Percentiles rank a stretch among this genome's conserved stretches.
These are phyloP conservation scores for Blastocystis sp. DNA, from an alignment of 352 stramenopile genomes.

Conservation along the genomic window DNA sequence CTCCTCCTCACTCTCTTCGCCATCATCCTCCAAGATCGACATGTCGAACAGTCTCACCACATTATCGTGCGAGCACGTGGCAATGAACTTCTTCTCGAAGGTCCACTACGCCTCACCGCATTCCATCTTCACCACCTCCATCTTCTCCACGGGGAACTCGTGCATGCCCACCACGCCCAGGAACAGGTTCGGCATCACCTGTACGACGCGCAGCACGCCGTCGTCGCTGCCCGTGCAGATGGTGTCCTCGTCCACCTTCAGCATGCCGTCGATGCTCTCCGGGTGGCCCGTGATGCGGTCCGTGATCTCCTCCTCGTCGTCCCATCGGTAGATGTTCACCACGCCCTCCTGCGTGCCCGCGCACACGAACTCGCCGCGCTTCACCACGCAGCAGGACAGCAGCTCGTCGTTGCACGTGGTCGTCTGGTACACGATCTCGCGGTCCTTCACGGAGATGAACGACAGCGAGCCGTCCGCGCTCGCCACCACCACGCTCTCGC, in stretches of 20 bases:
- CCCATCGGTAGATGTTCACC: slow-evolving; percentile 65
- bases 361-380: slow-evolving; percentile 50
- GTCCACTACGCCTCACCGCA: slow-evolving; percentile 33
- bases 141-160: slow-evolving; percentile 63
- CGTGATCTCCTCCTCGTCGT: slow-evolving; percentile 34
- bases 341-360: slow-evolving; percentile 60
- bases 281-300: slow-evolving; percentile 68
- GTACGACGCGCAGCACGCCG: slow-evolving; percentile 56
- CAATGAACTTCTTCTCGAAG: slow-evolving; percentile 48
- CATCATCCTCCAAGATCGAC: slow-evolving; percentile 64
- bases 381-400: slow-evolving; percentile 63
- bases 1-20: slow-evolving; percentile 22
- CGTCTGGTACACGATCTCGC: slow-evolving; percentile 59
- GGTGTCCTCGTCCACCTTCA: slow-evolving; percentile 67
- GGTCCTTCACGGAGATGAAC: slow-evolving; percentile 49
- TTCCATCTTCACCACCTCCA: slow-evolving; percentile 15
- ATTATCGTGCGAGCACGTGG: slow-evolving; percentile 56
- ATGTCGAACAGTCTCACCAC: slow-evolving; percentile 58
- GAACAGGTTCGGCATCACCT: slow-evolving; percentile 53
- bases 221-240: slow-evolving; percentile 63
- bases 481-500: slow-evolving; percentile 28
- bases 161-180: slow-evolving; percentile 54
- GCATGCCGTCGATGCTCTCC: slow-evolving; percentile 68
- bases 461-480: slow-evolving; percentile 62
- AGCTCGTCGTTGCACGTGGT: slow-evolving; percentile 61